phyloP scores from a whole-genome alignment of 495 filamentous ascomycete genomes.

The Penicillium atrosanguineum region DNA sequence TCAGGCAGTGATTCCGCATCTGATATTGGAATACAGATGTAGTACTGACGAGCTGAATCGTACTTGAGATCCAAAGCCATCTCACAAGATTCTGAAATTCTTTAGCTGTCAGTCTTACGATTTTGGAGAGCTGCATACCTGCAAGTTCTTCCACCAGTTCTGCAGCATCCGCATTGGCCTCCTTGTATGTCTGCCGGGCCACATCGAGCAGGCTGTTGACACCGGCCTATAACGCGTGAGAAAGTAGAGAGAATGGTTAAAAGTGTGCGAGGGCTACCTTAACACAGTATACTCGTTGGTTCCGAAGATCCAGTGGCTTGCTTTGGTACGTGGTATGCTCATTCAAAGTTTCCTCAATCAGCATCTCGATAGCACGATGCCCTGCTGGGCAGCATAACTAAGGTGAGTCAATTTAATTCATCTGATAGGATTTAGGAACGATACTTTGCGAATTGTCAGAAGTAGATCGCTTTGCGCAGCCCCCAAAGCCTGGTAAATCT shows the following conservation, averaged over 20 bases:
- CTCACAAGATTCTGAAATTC: constrained; percentile 51
- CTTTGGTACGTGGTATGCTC: constrained; percentile 75
- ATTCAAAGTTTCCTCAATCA: constrained; percentile 75
- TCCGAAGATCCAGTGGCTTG: constrained; percentile 79
- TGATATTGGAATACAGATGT: constrained; percentile 62
- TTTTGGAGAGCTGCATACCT: constrained; percentile 33
- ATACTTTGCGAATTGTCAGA: constrained; percentile 59
- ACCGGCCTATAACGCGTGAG: constrained; percentile 57
- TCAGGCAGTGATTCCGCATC: constrained; percentile 67
- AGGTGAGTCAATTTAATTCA: constrained; percentile 1
- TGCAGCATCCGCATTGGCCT: constrained; percentile 72
- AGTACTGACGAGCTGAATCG: constrained; percentile 76
- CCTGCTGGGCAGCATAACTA: constrained; percentile 63
- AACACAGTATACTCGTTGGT: constrained; percentile 90
- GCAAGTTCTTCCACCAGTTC: constrained; percentile 65
- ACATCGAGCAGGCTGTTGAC: constrained; percentile 86
- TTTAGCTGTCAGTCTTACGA: constrained; percentile 19
- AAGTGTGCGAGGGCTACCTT: constrained; percentile 50
- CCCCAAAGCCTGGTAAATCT: constrained; percentile 65
- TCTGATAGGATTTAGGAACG: background rate
- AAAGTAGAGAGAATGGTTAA: background rate
- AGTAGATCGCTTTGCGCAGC: constrained; percentile 66
- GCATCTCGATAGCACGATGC: constrained; percentile 54
- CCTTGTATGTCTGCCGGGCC: constrained; percentile 81
- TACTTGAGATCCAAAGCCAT: constrained; percentile 67